A percentile compares a stretch with the other conserved stretches of the same genome.
Evolutionary conservation across 2,329 filamentous ascomycete species (phyloP).

Genomic region (Thelonectria discophora): DNA sequence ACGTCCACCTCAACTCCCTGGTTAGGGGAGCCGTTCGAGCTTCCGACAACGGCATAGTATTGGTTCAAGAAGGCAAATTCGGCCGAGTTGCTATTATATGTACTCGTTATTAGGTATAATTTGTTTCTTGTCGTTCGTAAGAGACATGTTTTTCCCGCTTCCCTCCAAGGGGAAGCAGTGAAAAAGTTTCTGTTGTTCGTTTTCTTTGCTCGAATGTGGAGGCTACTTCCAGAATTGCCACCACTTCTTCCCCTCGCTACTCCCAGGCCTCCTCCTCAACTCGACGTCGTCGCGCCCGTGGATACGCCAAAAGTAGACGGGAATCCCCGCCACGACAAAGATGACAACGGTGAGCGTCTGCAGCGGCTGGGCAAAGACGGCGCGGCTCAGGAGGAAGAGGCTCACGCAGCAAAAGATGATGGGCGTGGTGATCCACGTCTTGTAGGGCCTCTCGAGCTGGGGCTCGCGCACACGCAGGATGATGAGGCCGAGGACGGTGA

Average conservation of each 20-base stretch:
- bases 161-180: neutral
- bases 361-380: slow-evolving; percentile 88
- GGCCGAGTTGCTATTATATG: no score
- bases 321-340: slow-evolving; percentile 85
- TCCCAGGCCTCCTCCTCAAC: slow-evolving; percentile 51
- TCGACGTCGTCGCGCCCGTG: slow-evolving; percentile 66
- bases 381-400: slow-evolving; percentile 86
- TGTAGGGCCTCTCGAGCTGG: slow-evolving; percentile 87
- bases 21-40: no score
- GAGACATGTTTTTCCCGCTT: neutral
- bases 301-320: slow-evolving; percentile 90
- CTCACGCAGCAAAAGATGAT: slow-evolving; percentile 99
- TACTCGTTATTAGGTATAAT: neutral
- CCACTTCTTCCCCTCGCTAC: slow-evolving; percentile 50
- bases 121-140: neutral
- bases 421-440: slow-evolving; percentile 95
- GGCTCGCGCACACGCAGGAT: slow-evolving; percentile 89
- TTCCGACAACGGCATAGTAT: no score
- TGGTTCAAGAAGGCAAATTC: no score
- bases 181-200: no score
- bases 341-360: slow-evolving; percentile 88
- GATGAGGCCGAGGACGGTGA: slow-evolving; percentile 92
- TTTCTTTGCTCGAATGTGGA: neutral
- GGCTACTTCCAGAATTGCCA: slow-evolving; percentile 69
- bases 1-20: no score